Conservation (phyloP, 2,329 filamentous ascomycete species). For the Tricladium varicosporioides region DNA sequence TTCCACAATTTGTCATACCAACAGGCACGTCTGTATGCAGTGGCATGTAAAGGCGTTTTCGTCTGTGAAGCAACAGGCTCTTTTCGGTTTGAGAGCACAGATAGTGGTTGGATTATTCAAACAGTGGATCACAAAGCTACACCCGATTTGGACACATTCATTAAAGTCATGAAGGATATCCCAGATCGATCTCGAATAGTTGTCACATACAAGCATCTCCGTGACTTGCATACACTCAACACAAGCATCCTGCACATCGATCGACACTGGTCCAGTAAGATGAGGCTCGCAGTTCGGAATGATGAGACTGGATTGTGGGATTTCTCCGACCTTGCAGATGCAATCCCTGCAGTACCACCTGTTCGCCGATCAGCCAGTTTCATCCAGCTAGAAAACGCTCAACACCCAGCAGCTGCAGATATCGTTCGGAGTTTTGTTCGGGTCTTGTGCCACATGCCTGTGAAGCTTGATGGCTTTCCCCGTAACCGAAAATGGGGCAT, state of each 20-base stretch:
- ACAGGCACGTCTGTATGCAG: constrained; percentile 92
- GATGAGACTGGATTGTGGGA: constrained; percentile 92
- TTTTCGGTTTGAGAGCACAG: constrained; percentile 87
- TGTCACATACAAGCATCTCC: constrained; percentile 91
- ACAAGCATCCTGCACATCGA: constrained; percentile 92
- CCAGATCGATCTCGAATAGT: constrained; percentile 82
- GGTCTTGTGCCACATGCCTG: constrained; percentile 86
- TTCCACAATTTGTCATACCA: constrained; percentile 98
- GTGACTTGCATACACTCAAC: constrained; percentile 90
- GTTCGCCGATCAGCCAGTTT: constrained; percentile 81
- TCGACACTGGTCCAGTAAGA: constrained; percentile 93
- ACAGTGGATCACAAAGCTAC: constrained; percentile 90
- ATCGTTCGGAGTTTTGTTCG: constrained; percentile 94
- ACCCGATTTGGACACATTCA: constrained; percentile 81
- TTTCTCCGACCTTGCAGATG: constrained; percentile 79
- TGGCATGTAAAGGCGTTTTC: constrained; percentile 88
- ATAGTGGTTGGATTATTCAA: constrained; percentile 92
- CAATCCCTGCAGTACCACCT: constrained; percentile 71
- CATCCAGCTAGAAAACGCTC: constrained; percentile 85
- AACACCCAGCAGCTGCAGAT: constrained; percentile 86
- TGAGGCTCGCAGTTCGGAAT: constrained; percentile 89
- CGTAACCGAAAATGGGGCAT: constrained; percentile 93
- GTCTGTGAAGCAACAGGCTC: constrained; percentile 94
- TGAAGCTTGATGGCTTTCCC: constrained; percentile 97
- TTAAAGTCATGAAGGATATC: constrained; percentile 85